These are phyloP conservation scores for Glarea lozoyensis DNA, from an alignment of 495 filamentous ascomycete species.

Conservation along the genomic window DNA sequence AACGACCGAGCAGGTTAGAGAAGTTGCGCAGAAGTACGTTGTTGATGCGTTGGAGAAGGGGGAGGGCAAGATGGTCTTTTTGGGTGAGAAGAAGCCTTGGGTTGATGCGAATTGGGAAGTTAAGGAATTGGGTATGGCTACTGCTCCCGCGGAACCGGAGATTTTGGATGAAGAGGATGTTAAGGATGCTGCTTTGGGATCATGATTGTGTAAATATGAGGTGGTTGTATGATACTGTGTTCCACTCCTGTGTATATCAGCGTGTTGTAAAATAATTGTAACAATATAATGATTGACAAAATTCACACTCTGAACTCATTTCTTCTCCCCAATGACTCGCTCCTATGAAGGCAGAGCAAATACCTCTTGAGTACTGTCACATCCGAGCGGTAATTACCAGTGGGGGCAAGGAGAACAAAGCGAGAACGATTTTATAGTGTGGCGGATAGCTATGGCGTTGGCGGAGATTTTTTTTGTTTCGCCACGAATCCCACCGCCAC, in stretches of 20 bases:
- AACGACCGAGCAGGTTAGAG: constrained; percentile 66
- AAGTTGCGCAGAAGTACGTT: constrained; percentile 73
- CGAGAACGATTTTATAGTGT: too few species aligned
- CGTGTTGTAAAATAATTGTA: too few species aligned
- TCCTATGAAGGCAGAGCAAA: too few species aligned
- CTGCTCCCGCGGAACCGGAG: constrained; percentile 13
- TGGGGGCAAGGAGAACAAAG: too few species aligned
- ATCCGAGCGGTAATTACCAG: too few species aligned
- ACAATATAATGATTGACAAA: too few species aligned
- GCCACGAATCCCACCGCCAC: too few species aligned
- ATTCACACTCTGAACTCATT: too few species aligned
- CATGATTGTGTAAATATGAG: constrained; percentile 8
- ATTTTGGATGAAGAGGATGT: constrained; percentile 14
- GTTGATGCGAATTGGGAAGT: constrained; percentile 44
- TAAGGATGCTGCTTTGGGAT: constrained; percentile 17
- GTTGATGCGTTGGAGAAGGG: constrained; percentile 53
- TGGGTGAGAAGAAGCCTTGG: constrained; percentile 83
- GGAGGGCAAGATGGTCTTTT: constrained; percentile 52
- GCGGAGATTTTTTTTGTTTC: too few species aligned
- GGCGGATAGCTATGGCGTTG: too few species aligned
- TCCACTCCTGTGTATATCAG: constrained; percentile 11
- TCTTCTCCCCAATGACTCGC: too few species aligned
- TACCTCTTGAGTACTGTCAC: too few species aligned
- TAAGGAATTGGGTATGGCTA: constrained; percentile 41
- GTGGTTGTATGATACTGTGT: constrained; percentile 17